Conservation (phyloP, 495 filamentous ascomycete species). For the Hyaloscypha variabilis region DNA sequence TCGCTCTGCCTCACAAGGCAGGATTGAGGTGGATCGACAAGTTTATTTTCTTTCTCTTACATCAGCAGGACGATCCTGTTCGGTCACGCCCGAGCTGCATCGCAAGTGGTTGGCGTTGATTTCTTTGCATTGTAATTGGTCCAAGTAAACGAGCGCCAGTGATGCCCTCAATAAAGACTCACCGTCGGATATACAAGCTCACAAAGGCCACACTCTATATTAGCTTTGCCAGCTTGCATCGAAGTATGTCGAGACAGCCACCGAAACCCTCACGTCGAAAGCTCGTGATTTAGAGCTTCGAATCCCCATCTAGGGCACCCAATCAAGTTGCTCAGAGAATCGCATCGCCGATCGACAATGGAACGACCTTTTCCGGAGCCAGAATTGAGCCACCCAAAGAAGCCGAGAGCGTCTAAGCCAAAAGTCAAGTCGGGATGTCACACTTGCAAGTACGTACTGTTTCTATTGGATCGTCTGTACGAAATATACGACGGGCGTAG, state of each 20-base stretch:
- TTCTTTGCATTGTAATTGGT: background rate
- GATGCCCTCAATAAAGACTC: background rate
- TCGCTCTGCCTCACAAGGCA: background rate
- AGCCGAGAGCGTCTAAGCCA: constrained; percentile 26
- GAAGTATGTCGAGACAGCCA: background rate
- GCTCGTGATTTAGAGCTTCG: background rate
- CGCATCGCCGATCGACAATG: background rate
- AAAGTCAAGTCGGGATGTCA: constrained; percentile 39
- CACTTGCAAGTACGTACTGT: constrained; percentile 37
- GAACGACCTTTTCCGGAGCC: background rate
- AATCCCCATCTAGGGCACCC: background rate
- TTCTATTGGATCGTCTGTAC: background rate
- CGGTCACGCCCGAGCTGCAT: background rate
- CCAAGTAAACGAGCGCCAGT: background rate
- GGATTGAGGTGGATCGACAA: background rate
- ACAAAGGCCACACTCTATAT: background rate
- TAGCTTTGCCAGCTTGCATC: background rate
- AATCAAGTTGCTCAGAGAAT: background rate
- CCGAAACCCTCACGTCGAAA: background rate
- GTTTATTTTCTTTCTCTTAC: background rate
- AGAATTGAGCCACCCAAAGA: constrained; percentile 9
- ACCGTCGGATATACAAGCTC: background rate
- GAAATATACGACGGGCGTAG: background rate
- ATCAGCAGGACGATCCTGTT: background rate
- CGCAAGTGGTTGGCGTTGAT: background rate